Percentiles rank a stretch among this genome's conserved stretches.
phyloP scores from a whole-genome alignment of 495 filamentous ascomycete genomes.

The Neurospora tetrasperma region DNA sequence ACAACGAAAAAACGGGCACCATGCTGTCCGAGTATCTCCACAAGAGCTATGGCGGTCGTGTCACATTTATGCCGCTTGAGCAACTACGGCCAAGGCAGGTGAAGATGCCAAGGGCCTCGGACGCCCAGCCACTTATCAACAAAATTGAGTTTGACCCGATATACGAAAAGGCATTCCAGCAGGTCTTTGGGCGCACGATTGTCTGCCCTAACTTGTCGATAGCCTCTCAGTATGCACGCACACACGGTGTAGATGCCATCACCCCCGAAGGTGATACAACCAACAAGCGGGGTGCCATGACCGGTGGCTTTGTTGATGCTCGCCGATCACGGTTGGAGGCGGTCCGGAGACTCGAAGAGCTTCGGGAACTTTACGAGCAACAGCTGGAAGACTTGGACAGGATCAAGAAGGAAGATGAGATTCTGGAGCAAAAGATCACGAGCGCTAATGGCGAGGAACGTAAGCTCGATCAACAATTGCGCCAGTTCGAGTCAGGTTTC shows the following conservation, averaged over 20 bases:
- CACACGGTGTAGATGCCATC: conserved; percentile 82
- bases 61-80: conserved; percentile 92
- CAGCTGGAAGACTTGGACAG: conserved; percentile 38
- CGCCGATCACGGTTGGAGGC: conserved; percentile 74
- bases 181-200: conserved; percentile 92
- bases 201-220: conserved; percentile 83
- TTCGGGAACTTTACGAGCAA: conserved; percentile 62
- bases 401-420: conserved; percentile 51
- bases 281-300: conserved; percentile 89
- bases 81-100: conserved; percentile 54
- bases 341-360: conserved; percentile 62
- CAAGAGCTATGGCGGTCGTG: conserved; percentile 68
- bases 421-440: conserved; percentile 79
- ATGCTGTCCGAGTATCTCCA: conserved; percentile 69
- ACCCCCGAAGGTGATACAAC: conserved; percentile 89
- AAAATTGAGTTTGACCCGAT: conserved; percentile 70
- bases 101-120: conserved; percentile 75
- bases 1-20: conserved; percentile 81
- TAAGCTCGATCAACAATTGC: conserved; percentile 68
- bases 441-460: conserved; percentile 67
- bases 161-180: conserved; percentile 78
- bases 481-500: conserved; percentile 73
- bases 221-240: conserved; percentile 79
- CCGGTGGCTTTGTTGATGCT: conserved; percentile 83
- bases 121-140: conserved; percentile 76